Evolutionary conservation across 148 eudicot species (phyloP).

Genomic region (Camellia lanceoleosa): DNA sequence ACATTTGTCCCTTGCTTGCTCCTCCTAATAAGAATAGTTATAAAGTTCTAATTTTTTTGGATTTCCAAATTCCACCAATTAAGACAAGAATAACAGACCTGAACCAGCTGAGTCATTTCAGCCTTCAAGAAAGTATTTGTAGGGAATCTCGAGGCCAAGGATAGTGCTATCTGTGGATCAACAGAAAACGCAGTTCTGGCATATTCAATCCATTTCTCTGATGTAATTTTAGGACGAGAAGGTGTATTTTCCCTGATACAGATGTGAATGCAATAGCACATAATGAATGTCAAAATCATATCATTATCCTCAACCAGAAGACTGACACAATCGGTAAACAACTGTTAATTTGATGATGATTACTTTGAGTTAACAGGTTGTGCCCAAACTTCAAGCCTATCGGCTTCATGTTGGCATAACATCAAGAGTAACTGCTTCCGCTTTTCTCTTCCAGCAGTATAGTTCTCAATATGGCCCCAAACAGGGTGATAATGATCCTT

Average conservation of each 20-base stretch:
- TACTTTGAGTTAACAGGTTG: constrained; percentile 84
- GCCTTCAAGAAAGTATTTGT: constrained; percentile 70
- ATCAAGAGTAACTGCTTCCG: constrained; percentile 88
- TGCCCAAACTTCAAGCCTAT: constrained; percentile 99
- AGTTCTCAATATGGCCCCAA: constrained; percentile 87
- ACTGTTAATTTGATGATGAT: constrained; percentile 1
- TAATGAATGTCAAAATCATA: not conserved
- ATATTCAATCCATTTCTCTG: constrained; percentile 93
- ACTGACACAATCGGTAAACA: not conserved
- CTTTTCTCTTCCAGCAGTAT: constrained; percentile 69
- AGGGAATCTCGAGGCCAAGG: constrained; percentile 82
- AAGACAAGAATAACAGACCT: constrained; percentile 40
- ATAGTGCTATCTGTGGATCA: constrained; percentile 88
- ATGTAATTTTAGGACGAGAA: constrained; percentile 67
- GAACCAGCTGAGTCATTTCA: constrained; percentile 87
- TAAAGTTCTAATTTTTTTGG: not conserved
- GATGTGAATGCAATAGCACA: constrained; percentile 2
- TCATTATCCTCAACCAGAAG: not conserved
- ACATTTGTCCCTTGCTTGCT: not conserved
- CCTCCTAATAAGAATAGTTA: not conserved
- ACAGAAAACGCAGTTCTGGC: constrained; percentile 90
- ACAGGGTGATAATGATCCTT: constrained; percentile 80
- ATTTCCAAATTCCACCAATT: not conserved
- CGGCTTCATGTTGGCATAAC: constrained; percentile 95
- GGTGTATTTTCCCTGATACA: constrained; percentile 60